Evolutionary conservation across 495 filamentous ascomycete species (phyloP).

Genomic region (Sordaria brevicollis): DNA sequence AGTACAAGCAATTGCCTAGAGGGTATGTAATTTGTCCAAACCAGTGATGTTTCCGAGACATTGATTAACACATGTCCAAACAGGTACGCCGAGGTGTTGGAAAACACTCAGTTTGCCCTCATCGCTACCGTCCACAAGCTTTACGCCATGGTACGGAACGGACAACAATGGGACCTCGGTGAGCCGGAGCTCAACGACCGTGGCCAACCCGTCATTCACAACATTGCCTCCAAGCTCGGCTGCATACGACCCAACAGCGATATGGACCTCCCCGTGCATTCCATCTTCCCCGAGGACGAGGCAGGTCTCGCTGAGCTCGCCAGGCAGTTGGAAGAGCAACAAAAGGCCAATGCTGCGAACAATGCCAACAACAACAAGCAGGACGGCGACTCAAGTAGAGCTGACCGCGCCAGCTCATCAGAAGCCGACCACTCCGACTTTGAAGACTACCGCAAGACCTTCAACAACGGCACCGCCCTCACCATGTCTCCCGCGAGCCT

Average conservation of each 20-base stretch:
- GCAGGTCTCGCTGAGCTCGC: slow-evolving; percentile 40
- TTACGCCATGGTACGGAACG: slow-evolving; percentile 45
- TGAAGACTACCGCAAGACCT: slow-evolving; percentile 39
- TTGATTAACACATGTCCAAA: slow-evolving; percentile 5
- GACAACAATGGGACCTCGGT: slow-evolving; percentile 43
- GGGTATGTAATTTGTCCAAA: slow-evolving; percentile 22
- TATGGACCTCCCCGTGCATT: slow-evolving; percentile 42
- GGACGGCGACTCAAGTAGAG: slow-evolving; percentile 25
- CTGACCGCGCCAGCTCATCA: slow-evolving; percentile 40
- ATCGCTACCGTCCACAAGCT: slow-evolving; percentile 48
- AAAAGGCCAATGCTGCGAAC: slow-evolving; percentile 21
- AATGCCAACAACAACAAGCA: slow-evolving; percentile 19
- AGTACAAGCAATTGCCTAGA: slow-evolving; percentile 47
- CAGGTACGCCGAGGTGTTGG: slow-evolving; percentile 47
- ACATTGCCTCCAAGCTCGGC: slow-evolving; percentile 46
- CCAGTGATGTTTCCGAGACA: not conserved
- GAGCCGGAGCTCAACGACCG: slow-evolving; percentile 47
- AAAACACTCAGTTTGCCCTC: slow-evolving; percentile 47
- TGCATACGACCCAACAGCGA: slow-evolving; percentile 45
- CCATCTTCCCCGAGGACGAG: slow-evolving; percentile 44
- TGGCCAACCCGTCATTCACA: slow-evolving; percentile 45
- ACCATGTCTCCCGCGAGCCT: slow-evolving; percentile 39
- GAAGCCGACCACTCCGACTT: slow-evolving; percentile 43
- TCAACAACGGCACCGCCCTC: slow-evolving; percentile 24
- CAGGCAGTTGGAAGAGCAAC: slow-evolving; percentile 35